Base-by-base conservation (phyloP, 2,329 filamentous ascomycete genomes). In the Penicillium capsulatum region DNA sequence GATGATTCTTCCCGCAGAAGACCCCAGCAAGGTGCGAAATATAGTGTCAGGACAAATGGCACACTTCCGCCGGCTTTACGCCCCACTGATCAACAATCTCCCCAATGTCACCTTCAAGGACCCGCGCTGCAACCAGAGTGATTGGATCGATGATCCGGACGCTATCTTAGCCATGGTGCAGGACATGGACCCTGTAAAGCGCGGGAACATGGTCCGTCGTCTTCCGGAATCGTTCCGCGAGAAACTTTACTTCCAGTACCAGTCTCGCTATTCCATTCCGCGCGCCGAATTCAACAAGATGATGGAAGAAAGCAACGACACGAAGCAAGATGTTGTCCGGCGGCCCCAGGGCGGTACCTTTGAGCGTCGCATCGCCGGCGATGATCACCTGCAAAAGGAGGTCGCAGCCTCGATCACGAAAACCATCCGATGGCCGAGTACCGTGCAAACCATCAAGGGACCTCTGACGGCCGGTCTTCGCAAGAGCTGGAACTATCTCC, bases 141-240 rank as follows among this genome's bases (percentile, higher is more conserved):
- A 78, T 48, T 87, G 84, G 81, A 72, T 80, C 38, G 75, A 78
- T 36, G 79, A 84, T 49, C 67, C 76, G 0, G 67, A 74, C 9
- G 72, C 79, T 17, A 81, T 92, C 50, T 75, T 86, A 51, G 74
- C 70, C 11, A 72, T 98, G 14, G 74, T 76, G 29, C 92, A 98
- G 65, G 89, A 97, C 57, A 94, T 97, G 89, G 86, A 95, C 55
- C 86, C 90, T 0, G 70, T 86, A 42, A 89, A 86, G 58, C 82
- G 92, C 41, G 88, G 86, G 13, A 98, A 98, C 66, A 98, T 98
- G 87, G 91, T 98, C 7, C 81, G 92, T 4, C 83, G 92, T 9
- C 72, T 98, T 8, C 92, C 92, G 3, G 84, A 84, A 55, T 76
- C 81, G 4, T 97, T 98, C 74, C 80, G 92, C 26, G 80, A 85